Percentiles rank a stretch among this genome's conserved stretches.
Conservation (phyloP, 73 alveolate genomes). For the Diophrys appendiculata region DNA sequence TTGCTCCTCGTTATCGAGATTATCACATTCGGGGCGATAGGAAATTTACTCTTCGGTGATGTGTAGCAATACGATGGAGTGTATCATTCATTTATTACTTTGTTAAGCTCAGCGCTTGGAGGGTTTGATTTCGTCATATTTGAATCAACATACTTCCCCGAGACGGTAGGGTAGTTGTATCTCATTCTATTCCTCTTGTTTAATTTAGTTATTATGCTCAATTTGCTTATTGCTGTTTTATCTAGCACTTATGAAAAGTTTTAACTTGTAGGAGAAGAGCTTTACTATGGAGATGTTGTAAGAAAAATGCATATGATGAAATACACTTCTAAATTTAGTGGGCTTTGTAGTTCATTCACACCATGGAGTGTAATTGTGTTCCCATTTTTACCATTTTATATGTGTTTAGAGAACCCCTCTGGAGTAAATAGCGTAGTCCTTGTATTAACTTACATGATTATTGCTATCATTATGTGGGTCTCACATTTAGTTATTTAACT, state of each 20-base stretch:
- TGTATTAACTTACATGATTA: not conserved
- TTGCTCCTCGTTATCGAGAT: not conserved
- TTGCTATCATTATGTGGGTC: not conserved
- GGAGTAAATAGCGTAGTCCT: not conserved
- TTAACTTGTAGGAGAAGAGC: not conserved
- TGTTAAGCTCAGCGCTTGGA: not conserved
- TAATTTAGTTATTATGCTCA: not conserved
- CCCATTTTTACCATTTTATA: not conserved
- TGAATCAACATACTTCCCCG: not conserved
- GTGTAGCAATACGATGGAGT: not conserved
- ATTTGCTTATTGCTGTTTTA: constrained; percentile 8
- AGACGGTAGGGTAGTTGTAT: not conserved
- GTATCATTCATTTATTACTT: not conserved
- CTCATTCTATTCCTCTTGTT: not conserved
- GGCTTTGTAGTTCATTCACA: not conserved
- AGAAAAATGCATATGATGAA: not conserved
- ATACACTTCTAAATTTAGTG: no score
- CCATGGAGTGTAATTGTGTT: not conserved
- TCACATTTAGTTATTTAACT: not conserved
- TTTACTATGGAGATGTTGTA: not conserved
- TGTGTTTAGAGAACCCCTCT: not conserved
- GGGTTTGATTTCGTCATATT: not conserved
- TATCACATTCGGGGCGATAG: not conserved
- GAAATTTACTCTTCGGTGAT: not conserved
- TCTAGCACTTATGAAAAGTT: not conserved